Conservation (phyloP, 805 yeast species). For the Komagataella ulmi region DNA sequence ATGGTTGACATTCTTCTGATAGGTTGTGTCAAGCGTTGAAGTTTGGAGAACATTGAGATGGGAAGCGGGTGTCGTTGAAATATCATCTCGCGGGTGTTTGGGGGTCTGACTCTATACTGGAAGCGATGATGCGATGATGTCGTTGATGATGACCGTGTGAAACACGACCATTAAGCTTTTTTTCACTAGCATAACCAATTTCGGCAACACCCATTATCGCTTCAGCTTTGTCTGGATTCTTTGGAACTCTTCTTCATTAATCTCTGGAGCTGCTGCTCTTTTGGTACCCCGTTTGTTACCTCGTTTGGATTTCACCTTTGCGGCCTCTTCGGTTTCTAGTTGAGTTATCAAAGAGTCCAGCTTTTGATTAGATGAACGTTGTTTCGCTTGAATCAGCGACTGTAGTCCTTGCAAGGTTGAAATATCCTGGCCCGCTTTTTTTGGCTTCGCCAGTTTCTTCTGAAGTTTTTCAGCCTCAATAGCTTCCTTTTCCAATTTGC, state of each 20-base stretch:
- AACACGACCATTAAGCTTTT: background rate
- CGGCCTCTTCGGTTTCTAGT: background rate
- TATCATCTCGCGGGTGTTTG: background rate
- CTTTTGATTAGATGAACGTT: background rate
- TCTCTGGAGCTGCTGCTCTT: constrained; percentile 14
- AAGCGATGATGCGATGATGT: background rate
- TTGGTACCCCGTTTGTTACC: background rate
- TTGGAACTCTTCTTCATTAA: constrained; percentile 38
- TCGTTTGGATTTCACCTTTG: background rate
- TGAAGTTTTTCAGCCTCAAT: constrained; percentile 42
- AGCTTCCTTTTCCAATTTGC: constrained; percentile 48
- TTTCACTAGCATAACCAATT: background rate
- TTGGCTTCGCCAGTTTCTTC: constrained; percentile 21
- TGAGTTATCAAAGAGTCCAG: background rate
- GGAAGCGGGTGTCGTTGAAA: background rate
- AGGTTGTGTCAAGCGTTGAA: background rate
- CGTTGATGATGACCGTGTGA: background rate
- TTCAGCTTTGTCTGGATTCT: constrained; percentile 22
- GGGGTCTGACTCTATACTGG: background rate
- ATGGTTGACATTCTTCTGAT: background rate
- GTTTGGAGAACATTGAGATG: background rate
- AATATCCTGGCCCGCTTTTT: constrained; percentile 5
- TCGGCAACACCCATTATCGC: background rate
- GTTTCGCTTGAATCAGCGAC: background rate
- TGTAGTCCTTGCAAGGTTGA: constrained; percentile 1